These are phyloP conservation scores for Dacryopinax primogenitus DNA, from an alignment of 768 basidiomycete genomes.

Conservation along the genomic window DNA sequence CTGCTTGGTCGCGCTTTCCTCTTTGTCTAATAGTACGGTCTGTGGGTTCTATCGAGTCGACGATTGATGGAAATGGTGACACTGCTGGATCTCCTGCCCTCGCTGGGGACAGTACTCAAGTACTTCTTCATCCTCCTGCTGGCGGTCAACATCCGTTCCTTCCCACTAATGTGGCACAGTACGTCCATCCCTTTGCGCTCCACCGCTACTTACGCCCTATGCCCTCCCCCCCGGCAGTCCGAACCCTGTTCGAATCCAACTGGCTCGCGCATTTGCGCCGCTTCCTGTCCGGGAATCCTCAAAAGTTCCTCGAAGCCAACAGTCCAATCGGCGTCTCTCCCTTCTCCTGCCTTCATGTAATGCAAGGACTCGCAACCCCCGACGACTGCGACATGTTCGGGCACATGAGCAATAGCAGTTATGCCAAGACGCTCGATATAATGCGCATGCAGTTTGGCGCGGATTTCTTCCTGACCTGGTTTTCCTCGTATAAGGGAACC, in stretches of 20 bases:
- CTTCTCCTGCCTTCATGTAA: neutral
- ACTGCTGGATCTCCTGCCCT: neutral
- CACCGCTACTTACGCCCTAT: neutral
- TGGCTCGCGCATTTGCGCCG: too few species aligned
- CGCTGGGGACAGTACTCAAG: constrained; percentile 1
- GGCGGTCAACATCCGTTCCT: neutral
- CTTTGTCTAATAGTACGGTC: too few species aligned
- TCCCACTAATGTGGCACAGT: constrained; percentile 16
- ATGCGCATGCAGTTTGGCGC: constrained; percentile 13
- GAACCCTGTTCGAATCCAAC: too few species aligned
- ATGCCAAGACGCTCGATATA: constrained; percentile 14
- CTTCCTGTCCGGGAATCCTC: too few species aligned
- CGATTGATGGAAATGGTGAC: too few species aligned
- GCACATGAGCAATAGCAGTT: constrained; percentile 10
- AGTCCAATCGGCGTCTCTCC: too few species aligned
- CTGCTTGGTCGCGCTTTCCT: too few species aligned
- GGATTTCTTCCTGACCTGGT: constrained; percentile 9
- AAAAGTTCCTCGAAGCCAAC: too few species aligned
- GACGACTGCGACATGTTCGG: constrained; percentile 15
- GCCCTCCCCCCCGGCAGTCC: too few species aligned
- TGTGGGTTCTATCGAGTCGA: too few species aligned
- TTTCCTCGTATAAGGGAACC: neutral
- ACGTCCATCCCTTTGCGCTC: neutral
- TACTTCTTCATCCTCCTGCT: constrained; percentile 5
- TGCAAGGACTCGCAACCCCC: constrained; percentile 8